Conservation (phyloP, 2,329 filamentous ascomycete genomes). For the Exophiala calicioides region DNA sequence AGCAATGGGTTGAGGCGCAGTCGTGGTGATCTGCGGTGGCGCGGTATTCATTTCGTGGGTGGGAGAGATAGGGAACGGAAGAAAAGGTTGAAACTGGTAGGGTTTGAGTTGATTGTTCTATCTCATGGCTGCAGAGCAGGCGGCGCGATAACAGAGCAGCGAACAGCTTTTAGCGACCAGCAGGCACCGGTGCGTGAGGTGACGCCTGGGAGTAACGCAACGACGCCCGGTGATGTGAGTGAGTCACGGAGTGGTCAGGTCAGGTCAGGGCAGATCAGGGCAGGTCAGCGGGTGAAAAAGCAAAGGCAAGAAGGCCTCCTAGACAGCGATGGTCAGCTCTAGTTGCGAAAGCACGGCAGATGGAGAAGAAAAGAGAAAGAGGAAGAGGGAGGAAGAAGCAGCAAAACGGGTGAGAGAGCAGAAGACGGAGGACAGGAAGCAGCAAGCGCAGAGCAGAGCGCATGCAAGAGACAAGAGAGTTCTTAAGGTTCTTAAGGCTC, state of each 20-base stretch:
- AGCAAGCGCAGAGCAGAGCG: conserved; percentile 1
- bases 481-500: too few relatives aligned
- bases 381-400: background rate
- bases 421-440: background rate
- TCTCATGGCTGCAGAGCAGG: conserved; percentile 9
- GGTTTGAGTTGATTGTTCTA: conserved; percentile 7
- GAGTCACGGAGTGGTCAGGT: conserved; percentile 5
- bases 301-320: background rate
- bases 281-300: conserved; percentile 7
- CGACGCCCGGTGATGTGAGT: background rate
- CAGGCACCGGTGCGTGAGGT: too few relatives aligned
- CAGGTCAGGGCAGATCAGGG: too few relatives aligned
- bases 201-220: too few relatives aligned
- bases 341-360: background rate
- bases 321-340: background rate
- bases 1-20: conserved; percentile 17
- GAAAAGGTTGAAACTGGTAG: background rate
- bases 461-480: too few relatives aligned
- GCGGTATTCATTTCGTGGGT: conserved; percentile 18
- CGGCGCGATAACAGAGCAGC: conserved; percentile 1
- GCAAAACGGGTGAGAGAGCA: background rate
- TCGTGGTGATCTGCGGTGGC: conserved; percentile 12
- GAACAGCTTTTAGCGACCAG: too few relatives aligned
- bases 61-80: conserved; percentile 9
- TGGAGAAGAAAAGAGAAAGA: conserved; percentile 4